phyloP scores from a whole-genome alignment of 371 early-diverging fungal genomes.

The Mucor mucedo region DNA sequence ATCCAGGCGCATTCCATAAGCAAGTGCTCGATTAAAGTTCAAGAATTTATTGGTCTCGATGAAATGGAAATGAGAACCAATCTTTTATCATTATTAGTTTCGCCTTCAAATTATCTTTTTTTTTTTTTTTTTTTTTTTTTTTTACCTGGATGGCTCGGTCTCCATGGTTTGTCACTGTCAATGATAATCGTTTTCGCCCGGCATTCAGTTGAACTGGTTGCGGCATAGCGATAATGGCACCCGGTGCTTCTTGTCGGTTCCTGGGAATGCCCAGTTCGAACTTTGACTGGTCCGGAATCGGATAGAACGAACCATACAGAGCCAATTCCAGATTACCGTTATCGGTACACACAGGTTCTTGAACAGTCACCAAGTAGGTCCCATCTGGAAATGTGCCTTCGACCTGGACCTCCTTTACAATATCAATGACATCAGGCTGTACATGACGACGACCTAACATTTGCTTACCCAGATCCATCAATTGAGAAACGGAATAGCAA shows the following conservation, averaged over 20 bases:
- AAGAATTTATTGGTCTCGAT: slow-evolving; percentile 86
- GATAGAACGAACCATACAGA: slow-evolving; percentile 83
- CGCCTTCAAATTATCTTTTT: no score
- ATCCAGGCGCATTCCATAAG: slow-evolving; percentile 88
- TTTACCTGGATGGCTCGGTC: slow-evolving; percentile 84
- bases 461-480: slow-evolving; percentile 86
- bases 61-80: slow-evolving; percentile 94
- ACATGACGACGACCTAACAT: slow-evolving; percentile 90
- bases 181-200: slow-evolving; percentile 64
- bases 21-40: slow-evolving; percentile 78
- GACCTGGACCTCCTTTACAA: slow-evolving; percentile 82
- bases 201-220: slow-evolving; percentile 74
- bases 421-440: slow-evolving; percentile 67
- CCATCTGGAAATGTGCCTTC: slow-evolving; percentile 93
- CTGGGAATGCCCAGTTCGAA: slow-evolving; percentile 55
- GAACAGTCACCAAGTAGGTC: slow-evolving; percentile 90
- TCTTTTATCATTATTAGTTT: slow-evolving; percentile 17
- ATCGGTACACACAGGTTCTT: slow-evolving; percentile 82
- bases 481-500: slow-evolving; percentile 80
- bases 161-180: slow-evolving; percentile 88
- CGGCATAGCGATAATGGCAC: slow-evolving; percentile 65
- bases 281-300: slow-evolving; percentile 68
- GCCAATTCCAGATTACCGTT: slow-evolving; percentile 84
- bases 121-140: not conserved
- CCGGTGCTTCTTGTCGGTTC: slow-evolving; percentile 56